Base-by-base conservation (phyloP, 2,329 filamentous ascomycete genomes). In the Pseudogymnoascus sp. region DNA sequence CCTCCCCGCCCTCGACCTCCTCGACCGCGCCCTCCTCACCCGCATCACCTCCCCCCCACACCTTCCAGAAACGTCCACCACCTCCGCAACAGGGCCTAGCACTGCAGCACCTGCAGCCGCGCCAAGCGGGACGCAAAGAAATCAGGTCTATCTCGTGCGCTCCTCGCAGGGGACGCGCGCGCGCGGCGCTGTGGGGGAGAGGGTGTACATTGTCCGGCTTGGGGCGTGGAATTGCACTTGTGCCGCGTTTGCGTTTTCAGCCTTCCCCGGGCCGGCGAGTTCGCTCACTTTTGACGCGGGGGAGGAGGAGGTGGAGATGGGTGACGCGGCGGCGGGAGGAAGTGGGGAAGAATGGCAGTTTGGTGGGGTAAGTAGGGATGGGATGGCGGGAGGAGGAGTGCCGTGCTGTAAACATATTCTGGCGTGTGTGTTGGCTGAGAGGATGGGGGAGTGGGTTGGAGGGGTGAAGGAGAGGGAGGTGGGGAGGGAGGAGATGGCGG, bases 221-320 rank as follows among this genome's bases (percentile, higher is more conserved):
- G 69, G 74, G 0, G 85, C 88, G 1, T 97, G 95, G 95, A 92
- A 89, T 74, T 99, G 95, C 75, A 90, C 86, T 1, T 99, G 95
- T 77, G 88, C 92, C 3, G 87, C 86, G 1, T 97, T 97, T 74
- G 82, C 88, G 0, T 87, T 96, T 66, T 80, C 87, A 19, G 83
- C 88, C 2, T 93, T 92, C 68, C 79, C 80, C 26, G 69, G 74
- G 17, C 60, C 70, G 21, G 65, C 61, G 9, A 37, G 53, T 33
- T 62, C 53, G 23, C 31, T 63, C 7, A 61, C 17, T 38, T 63
- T 33, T 29, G 38, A 38, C 37, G 40, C 37, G 38, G 42, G 59
- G 13, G 61, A 44, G 11, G 44, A 65, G 23, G 66, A 68, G 15
- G 64, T 61, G 59, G 33, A 67, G 42, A 67, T 65, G 23, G 66